Conservation (phyloP, 2,329 filamentous ascomycete species). For the Leptographium radiaticola region DNA sequence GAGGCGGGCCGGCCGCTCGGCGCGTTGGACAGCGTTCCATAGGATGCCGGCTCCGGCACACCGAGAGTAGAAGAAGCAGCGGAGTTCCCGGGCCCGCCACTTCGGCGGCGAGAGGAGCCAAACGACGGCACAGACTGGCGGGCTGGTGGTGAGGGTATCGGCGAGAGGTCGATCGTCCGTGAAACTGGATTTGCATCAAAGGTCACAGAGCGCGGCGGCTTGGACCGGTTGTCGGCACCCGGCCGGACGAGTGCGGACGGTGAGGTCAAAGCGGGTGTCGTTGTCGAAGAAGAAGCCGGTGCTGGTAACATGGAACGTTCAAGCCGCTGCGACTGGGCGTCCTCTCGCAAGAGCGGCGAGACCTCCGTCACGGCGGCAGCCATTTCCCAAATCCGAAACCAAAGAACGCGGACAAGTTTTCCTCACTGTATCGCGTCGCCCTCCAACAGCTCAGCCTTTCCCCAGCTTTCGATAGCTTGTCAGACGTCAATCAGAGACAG, state of each 20-base stretch:
- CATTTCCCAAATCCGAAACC: conserved; percentile 3
- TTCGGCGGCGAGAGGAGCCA: conserved; percentile 11
- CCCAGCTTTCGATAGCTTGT: too few relatives aligned
- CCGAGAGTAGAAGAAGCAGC: conserved; percentile 21
- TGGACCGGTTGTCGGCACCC: conserved; percentile 22
- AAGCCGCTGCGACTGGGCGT: neutral
- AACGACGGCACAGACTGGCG: conserved; percentile 19
- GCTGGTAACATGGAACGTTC: neutral
- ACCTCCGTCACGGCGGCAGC: conserved; percentile 1
- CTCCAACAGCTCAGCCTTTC: too few relatives aligned
- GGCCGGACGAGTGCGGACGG: conserved; percentile 10
- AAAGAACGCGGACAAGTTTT: too few relatives aligned
- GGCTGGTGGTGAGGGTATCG: conserved; percentile 2
- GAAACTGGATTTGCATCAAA: conserved; percentile 60
- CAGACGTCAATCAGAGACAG: too few relatives aligned
- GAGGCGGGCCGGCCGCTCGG: neutral
- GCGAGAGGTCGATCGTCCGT: conserved; percentile 40
- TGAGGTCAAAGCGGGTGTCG: neutral
- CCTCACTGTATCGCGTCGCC: neutral
- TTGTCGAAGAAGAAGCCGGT: neutral
- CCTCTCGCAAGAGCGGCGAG: conserved; percentile 12
- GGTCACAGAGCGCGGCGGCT: conserved; percentile 52
- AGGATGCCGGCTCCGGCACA: conserved; percentile 9
- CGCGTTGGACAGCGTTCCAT: conserved; percentile 13
- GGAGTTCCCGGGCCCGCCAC: conserved; percentile 16